Conservation (phyloP, 2,329 filamentous ascomycete genomes). For the Penicillium decumbens region DNA sequence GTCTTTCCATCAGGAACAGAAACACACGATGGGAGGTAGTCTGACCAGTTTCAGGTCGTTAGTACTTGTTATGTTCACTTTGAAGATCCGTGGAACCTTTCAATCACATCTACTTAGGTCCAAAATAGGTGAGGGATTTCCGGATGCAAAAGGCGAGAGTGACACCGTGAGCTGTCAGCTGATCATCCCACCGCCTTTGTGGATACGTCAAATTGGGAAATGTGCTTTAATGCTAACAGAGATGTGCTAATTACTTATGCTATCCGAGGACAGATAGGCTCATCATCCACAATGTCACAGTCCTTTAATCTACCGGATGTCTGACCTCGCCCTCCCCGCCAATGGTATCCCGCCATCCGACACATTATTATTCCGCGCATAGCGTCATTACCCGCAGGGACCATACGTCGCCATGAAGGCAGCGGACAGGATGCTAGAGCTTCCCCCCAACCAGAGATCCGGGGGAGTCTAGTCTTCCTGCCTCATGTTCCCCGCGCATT, state of each 20-base stretch:
- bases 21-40: not conserved
- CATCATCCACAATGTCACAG: too few relatives aligned
- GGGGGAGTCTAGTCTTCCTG: not conserved
- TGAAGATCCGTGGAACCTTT: too few relatives aligned
- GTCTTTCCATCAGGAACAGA: not conserved
- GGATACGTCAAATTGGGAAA: not conserved
- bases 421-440: constrained; percentile 4
- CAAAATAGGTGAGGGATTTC: too few relatives aligned
- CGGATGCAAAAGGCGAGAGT: not conserved
- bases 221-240: too few relatives aligned
- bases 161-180: not conserved
- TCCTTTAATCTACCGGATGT: not conserved
- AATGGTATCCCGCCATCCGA: constrained; percentile 6
- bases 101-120: too few relatives aligned
- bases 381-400: constrained; percentile 15
- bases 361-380: constrained; percentile 5
- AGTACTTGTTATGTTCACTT: too few relatives aligned
- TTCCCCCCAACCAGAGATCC: not conserved
- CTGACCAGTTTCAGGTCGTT: too few relatives aligned
- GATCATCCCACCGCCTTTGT: not conserved
- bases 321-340: not conserved
- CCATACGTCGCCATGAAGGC: constrained; percentile 3
- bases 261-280: too few relatives aligned
- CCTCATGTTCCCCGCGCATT: constrained; percentile 6
- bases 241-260: too few relatives aligned